Percentiles rank a stretch among this genome's conserved stretches.
Evolutionary conservation across 2,329 filamentous ascomycete species (phyloP).

Genomic region (Arthrocladium fulminans): DNA sequence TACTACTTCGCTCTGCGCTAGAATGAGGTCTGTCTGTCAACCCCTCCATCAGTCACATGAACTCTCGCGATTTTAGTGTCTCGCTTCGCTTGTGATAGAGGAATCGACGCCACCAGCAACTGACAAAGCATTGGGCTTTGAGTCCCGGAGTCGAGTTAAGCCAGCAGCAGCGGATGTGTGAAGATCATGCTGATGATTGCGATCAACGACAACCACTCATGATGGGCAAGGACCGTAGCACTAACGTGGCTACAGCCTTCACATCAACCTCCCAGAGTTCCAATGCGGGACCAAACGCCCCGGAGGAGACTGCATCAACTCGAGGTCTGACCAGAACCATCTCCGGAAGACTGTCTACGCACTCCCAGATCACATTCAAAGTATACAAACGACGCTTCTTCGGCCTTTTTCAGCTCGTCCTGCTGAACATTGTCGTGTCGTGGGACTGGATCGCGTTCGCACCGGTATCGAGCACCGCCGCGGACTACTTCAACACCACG

Average conservation of each 20-base stretch:
- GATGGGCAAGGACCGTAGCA: neutral
- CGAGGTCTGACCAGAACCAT: constrained; percentile 7
- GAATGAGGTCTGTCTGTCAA: too few relatives aligned
- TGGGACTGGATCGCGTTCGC: constrained; percentile 98
- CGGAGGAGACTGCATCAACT: constrained; percentile 1
- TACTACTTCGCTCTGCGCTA: too few relatives aligned
- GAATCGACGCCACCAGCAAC: too few relatives aligned
- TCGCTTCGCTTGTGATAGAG: too few relatives aligned
- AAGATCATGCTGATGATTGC: neutral
- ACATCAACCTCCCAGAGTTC: neutral
- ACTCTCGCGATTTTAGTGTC: too few relatives aligned
- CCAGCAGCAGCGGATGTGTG: too few relatives aligned
- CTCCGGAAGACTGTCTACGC: constrained; percentile 16
- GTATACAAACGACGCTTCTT: constrained; percentile 86
- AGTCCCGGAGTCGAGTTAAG: too few relatives aligned
- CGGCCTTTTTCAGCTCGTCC: constrained; percentile 69
- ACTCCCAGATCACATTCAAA: constrained; percentile 30
- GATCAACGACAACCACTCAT: neutral
- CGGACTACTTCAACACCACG: constrained; percentile 64
- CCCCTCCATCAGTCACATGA: too few relatives aligned
- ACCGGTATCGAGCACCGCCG: constrained; percentile 65
- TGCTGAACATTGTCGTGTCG: constrained; percentile 86
- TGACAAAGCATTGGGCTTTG: too few relatives aligned
- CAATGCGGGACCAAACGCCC: neutral
- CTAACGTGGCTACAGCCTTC: neutral